phyloP scores from a whole-genome alignment of 2,329 filamentous ascomycete genomes.

The Pestalotiopsis sp. region DNA sequence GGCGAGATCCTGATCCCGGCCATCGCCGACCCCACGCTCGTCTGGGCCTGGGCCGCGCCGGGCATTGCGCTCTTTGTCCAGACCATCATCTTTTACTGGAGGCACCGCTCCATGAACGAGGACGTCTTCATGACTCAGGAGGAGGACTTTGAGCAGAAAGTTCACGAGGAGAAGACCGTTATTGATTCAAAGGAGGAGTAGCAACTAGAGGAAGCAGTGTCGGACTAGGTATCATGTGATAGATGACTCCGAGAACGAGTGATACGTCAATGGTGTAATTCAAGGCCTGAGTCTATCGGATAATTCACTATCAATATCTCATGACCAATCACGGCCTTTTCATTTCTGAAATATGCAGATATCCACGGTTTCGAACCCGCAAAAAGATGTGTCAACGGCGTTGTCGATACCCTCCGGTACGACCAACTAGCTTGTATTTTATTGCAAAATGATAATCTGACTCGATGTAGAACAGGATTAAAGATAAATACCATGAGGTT shows the following conservation, averaged over 20 bases:
- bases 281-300: background rate
- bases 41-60: constrained; percentile 30
- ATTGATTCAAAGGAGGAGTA: background rate
- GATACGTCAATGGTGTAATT: background rate
- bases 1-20: constrained; percentile 45
- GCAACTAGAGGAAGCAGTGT: background rate
- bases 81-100: constrained; percentile 49
- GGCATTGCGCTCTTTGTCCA: constrained; percentile 49
- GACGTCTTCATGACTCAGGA: constrained; percentile 44
- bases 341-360: too few species aligned
- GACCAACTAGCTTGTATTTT: too few species aligned
- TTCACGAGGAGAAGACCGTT: constrained; percentile 1
- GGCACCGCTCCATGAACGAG: constrained; percentile 48
- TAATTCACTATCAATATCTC: too few species aligned
- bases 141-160: constrained; percentile 24
- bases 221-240: background rate
- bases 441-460: too few species aligned
- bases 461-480: too few species aligned
- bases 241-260: background rate
- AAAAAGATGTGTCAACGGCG: too few species aligned
- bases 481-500: too few species aligned
- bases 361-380: too few species aligned
- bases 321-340: too few species aligned
- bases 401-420: too few species aligned
- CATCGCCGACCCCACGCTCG: constrained; percentile 43